These are phyloP conservation scores for Taxawa tesnikishii DNA, from an alignment of 2,329 filamentous ascomycete species.

Conservation along the genomic window DNA sequence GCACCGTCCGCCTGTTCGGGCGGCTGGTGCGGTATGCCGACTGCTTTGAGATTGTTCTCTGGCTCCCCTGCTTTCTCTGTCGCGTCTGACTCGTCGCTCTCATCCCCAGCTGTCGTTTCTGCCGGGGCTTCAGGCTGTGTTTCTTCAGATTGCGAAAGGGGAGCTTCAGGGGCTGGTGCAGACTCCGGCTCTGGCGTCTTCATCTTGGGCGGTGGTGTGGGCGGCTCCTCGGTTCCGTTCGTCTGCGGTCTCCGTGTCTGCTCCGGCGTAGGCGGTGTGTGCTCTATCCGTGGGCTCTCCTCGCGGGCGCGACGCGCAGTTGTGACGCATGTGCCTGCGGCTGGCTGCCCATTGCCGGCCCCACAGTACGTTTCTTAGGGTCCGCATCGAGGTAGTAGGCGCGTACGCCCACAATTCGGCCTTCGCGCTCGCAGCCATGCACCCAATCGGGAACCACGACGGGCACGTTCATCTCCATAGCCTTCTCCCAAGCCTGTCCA, in stretches of 20 bases:
- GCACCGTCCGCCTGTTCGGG: constrained; percentile 5
- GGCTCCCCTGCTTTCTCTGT: background rate
- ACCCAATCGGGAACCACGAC: constrained; percentile 96
- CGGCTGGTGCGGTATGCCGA: constrained; percentile 6
- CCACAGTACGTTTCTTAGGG: constrained; percentile 45
- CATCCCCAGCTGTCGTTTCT: constrained; percentile 5
- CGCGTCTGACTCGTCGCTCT: background rate
- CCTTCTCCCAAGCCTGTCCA: constrained; percentile 87
- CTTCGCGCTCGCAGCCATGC: constrained; percentile 87
- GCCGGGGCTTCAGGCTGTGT: constrained; percentile 1
- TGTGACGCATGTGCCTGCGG: constrained; percentile 15
- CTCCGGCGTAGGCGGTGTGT: constrained; percentile 40
- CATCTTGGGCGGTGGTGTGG: constrained; percentile 17
- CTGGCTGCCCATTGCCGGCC: constrained; percentile 18
- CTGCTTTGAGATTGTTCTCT: constrained; percentile 6
- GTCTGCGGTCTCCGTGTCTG: constrained; percentile 10
- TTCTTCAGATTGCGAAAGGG: background rate
- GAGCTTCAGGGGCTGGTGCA: background rate
- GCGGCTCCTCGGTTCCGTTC: constrained; percentile 10
- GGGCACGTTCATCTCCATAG: constrained; percentile 93
- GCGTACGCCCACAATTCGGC: constrained; percentile 83
- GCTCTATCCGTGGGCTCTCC: constrained; percentile 34
- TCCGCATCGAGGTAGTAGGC: constrained; percentile 93
- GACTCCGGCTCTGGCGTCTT: constrained; percentile 8
- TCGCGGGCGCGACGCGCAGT: constrained; percentile 14